Evolutionary conservation across 1,284 basidiomycete genomes (phyloP).

Genomic region (Melanopsichium pennsylvanicum): DNA sequence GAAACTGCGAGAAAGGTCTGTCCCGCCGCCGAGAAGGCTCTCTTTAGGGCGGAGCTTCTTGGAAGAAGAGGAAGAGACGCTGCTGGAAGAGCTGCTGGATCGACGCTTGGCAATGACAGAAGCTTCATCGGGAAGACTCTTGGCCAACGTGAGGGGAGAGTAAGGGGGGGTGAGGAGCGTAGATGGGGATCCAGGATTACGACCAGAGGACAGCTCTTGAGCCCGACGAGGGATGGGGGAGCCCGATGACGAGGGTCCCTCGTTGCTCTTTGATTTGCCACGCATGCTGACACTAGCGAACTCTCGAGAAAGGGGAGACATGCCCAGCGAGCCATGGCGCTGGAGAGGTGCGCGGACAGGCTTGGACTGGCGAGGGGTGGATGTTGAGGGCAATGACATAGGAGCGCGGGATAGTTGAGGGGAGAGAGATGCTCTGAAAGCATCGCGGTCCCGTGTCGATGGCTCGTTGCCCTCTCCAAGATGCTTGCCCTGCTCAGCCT

Average conservation of each 20-base stretch:
- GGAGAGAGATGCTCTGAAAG: conserved; percentile 11
- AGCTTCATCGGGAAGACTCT: conserved; percentile 34
- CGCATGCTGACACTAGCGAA: conserved; percentile 53
- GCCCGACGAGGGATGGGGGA: conserved; percentile 34
- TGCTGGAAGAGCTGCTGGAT: conserved; percentile 44
- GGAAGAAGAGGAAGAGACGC: conserved; percentile 35
- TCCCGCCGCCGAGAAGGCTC: conserved; percentile 36
- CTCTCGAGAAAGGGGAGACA: conserved; percentile 52
- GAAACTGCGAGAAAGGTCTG: conserved; percentile 42
- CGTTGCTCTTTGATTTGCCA: conserved; percentile 43
- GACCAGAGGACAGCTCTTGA: conserved; percentile 21
- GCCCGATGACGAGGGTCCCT: conserved; percentile 19
- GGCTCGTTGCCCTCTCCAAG: conserved; percentile 1
- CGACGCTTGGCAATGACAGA: conserved; percentile 19
- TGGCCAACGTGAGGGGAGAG: conserved; percentile 40
- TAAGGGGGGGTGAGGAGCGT: conserved; percentile 50
- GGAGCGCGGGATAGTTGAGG: conserved; percentile 14
- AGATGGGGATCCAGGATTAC: conserved; percentile 28
- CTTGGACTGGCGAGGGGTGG: conserved; percentile 24
- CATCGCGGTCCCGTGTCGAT: conserved; percentile 8
- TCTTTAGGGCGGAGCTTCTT: conserved; percentile 43
- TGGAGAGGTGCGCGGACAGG: conserved; percentile 31
- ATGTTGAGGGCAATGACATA: conserved; percentile 17
- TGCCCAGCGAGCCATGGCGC: conserved; percentile 46
- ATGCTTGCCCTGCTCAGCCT: conserved; percentile 34